A percentile compares a stretch with the other conserved stretches of the same genome.
Evolutionary conservation across 768 basidiomycete species (phyloP).

Genomic region (Zangia roseola): DNA sequence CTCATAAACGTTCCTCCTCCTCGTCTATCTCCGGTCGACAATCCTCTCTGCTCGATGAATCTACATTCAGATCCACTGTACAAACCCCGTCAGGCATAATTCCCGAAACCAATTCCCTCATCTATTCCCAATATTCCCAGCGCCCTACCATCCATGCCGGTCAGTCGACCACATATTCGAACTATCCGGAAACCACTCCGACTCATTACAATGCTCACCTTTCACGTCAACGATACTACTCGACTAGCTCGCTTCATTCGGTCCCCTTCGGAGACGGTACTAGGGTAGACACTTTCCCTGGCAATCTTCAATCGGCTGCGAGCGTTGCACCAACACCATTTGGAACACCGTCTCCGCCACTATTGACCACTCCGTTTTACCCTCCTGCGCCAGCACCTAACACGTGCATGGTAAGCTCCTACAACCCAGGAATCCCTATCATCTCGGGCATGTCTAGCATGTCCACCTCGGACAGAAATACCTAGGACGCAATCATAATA

Average conservation of each 20-base stretch:
- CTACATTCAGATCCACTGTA: conserved; percentile 8
- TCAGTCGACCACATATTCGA: conserved; percentile 18
- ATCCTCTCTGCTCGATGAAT: conserved; percentile 8
- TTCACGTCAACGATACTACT: conserved; percentile 17
- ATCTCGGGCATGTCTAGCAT: conserved; percentile 19
- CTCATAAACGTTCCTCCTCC: conserved; percentile 34
- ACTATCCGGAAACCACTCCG: conserved; percentile 9
- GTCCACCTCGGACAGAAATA: conserved; percentile 10
- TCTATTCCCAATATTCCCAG: conserved; percentile 17
- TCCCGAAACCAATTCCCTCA: conserved; percentile 7
- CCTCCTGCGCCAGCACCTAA: conserved; percentile 16
- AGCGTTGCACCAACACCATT: conserved; percentile 10
- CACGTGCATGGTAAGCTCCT: conserved; percentile 6
- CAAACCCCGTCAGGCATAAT: conserved; percentile 8
- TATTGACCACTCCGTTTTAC: conserved; percentile 32
- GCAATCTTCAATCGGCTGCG: conserved; percentile 6
- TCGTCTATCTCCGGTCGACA: conserved; percentile 8
- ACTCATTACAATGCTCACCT: conserved; percentile 10
- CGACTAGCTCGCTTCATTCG: conserved; percentile 19
- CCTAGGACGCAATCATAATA: conserved; percentile 8
- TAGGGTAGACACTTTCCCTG: conserved; percentile 12
- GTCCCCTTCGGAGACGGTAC: conserved; percentile 12
- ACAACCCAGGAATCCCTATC: conserved; percentile 7
- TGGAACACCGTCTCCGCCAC: conserved; percentile 24
- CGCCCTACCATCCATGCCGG: conserved; percentile 5